Base-by-base conservation (phyloP, 257 asterid species). In the Solanum acaule region DNA sequence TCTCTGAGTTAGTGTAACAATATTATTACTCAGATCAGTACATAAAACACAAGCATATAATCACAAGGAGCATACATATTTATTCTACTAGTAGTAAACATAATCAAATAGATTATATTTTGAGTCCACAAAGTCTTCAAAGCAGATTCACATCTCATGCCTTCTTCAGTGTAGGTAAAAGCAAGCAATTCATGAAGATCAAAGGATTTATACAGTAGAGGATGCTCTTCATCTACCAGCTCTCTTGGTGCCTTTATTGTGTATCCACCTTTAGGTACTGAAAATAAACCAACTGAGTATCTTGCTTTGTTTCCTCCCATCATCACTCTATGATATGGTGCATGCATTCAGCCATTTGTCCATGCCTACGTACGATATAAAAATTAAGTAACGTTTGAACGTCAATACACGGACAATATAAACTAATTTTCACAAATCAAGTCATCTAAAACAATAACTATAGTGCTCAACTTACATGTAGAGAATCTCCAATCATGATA, bases 301-400 rank as follows among this genome's bases (percentile, higher is more conserved):
- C 98, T 90, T 34, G 89, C 87, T 52, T 84, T 86, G 0, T 89
- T 88, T 25, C 94, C 98, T 0, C 33, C 77, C 93, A 93, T 93
- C 89, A 83, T 90, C 15, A 94, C 93, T 25, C 92, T 87, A 79
- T 94, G 98, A 49, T 83, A n/a, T 3, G 95, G 42, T 1, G 96
- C 13, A 87, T 93, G 91, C 27, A 95, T 81, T 22, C 91, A 75
- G 0, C 96, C 98, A 15, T 95, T 95, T 5, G 94, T 90, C 96
- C 98, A 95, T 6, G 95, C 98, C 95, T 94, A 49, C 22, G 2
- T 5, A 49, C 3, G 8, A 15, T 14, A 49, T 15, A 15, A 5
- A n/a, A 23, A 6, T 2, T 3, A 3, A 63, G 8, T 2, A 4
- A 46, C 1, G 4, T 65, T n/a, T n/a, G 18, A 65, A 65, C 31